phyloP scores from a whole-genome alignment of 257 asterid species.

The Leptodermis oblonga region DNA sequence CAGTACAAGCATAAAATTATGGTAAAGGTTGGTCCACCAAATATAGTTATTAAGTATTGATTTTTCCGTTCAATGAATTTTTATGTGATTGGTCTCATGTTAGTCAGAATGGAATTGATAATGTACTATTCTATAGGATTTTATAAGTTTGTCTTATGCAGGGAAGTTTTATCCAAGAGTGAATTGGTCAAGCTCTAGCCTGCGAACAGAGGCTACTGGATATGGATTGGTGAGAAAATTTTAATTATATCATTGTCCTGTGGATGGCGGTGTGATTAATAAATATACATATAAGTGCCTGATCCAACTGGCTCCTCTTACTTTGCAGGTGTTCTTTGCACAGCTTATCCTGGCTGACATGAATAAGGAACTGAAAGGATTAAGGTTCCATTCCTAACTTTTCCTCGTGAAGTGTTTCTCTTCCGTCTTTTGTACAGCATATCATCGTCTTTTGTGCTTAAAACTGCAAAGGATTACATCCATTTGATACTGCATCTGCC shows the following conservation, averaged over 20 bases:
- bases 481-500: not conserved
- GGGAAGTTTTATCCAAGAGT: conserved; percentile 99
- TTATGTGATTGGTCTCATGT: not conserved
- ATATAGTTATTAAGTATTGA: too few species aligned
- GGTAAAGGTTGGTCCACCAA: too few species aligned
- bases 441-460: not conserved
- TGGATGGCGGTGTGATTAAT: not conserved
- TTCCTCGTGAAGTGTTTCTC: too few species aligned
- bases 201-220: conserved; percentile 98
- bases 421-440: too few species aligned
- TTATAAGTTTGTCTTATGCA: conserved; percentile 33
- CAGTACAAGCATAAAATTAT: not conserved
- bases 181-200: conserved; percentile 96
- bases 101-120: not conserved
- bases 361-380: conserved; percentile 95
- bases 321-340: conserved; percentile 83
- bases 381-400: conserved; percentile 55
- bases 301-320: conserved; percentile 21
- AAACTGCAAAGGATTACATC: not conserved
- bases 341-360: conserved; percentile 97
- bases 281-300: not conserved
- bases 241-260: conserved; percentile 10
- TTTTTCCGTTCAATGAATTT: not conserved
- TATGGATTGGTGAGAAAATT: conserved; percentile 81
- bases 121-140: not conserved